Evolutionary conservation across 1,139 yeast genomes (phyloP), one percentile per base, ranked within the genome.

Genomic region (Candida buenavistaensis): DNA sequence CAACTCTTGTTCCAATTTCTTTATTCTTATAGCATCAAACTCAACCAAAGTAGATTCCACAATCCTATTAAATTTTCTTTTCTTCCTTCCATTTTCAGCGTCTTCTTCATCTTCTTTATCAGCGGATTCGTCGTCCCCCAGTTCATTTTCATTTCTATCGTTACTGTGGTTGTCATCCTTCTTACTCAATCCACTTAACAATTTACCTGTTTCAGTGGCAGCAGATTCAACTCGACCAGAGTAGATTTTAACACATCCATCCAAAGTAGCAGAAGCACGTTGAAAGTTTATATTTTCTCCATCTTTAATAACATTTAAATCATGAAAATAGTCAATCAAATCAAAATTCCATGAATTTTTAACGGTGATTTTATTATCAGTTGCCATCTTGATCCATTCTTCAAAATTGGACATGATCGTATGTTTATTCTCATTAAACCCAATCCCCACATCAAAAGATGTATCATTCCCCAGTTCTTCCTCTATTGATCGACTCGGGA

Each of bases 351-450:
- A 56, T 36, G 68, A 73, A 50, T 82, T 82, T 35, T 75, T 71
- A 1, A 80, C 63, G 30, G 82, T 82, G 54, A 82, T 80, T 54
- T 82, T 83, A 57, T 88, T 89, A 54, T 86, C 95, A 1, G 95
- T 85, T n/a, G 94, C 88, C 61, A 85, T 70, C 54, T 80, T 84
- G 70, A 88, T 85, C 89, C 95, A 85, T 59, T 86, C 92, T 53
- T 89, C 96, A 57, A 87, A 88, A 50, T 88, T 88, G 26, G 70
- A 58, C 46, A 71, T 53, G 40, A 71, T 70, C 10, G 72, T 68
- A 43, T 68, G 68, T 39, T 57, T 65, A 50, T 70, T 71, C 32
- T 68, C 70, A 43, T 68, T 65, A 46, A 70, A 70, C 33, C 70
- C 72, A 36, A 63, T 67, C 26, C 67, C 74, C 5, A 59, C 65